Evolutionary conservation across 2,329 filamentous ascomycete species (phyloP).

Genomic region (Dactylellina haptotyla): DNA sequence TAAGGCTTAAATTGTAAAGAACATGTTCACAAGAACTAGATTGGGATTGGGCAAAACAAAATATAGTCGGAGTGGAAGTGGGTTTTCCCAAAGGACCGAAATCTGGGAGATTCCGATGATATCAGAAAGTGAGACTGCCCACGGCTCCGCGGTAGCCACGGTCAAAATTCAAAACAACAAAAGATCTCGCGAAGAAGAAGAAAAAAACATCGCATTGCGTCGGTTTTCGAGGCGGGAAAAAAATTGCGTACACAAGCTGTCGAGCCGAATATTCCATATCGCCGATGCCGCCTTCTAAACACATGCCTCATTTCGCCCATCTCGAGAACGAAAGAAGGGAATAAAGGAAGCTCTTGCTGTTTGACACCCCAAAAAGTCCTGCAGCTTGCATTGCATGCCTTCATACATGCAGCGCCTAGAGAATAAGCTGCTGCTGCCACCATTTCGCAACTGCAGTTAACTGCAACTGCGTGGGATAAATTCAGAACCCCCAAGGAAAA

Average conservation of each 20-base stretch:
- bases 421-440: conserved; percentile 28
- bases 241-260: conserved; percentile 18
- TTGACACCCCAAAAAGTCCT: conserved; percentile 16
- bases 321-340: conserved; percentile 4
- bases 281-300: conserved; percentile 22
- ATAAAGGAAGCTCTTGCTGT: too few species aligned
- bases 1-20: not conserved
- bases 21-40: not conserved
- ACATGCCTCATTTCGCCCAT: conserved; percentile 37
- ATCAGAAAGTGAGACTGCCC: conserved; percentile 13
- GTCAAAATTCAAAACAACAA: conserved; percentile 24
- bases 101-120: not conserved
- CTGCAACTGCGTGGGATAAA: conserved; percentile 36
- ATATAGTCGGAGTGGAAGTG: not conserved
- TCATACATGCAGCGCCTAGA: conserved; percentile 40
- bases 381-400: conserved; percentile 37
- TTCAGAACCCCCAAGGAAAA: conserved; percentile 23
- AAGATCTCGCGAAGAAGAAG: not conserved
- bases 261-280: conserved; percentile 18
- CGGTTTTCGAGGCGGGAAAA: conserved; percentile 25
- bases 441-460: not conserved
- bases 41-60: conserved; percentile 1
- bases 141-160: conserved; percentile 44
- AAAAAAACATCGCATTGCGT: too few species aligned
- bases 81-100: not conserved